These are phyloP conservation scores for Sporothrix phasma DNA, from an alignment of 2,329 filamentous ascomycete species.

Conservation along the genomic window DNA sequence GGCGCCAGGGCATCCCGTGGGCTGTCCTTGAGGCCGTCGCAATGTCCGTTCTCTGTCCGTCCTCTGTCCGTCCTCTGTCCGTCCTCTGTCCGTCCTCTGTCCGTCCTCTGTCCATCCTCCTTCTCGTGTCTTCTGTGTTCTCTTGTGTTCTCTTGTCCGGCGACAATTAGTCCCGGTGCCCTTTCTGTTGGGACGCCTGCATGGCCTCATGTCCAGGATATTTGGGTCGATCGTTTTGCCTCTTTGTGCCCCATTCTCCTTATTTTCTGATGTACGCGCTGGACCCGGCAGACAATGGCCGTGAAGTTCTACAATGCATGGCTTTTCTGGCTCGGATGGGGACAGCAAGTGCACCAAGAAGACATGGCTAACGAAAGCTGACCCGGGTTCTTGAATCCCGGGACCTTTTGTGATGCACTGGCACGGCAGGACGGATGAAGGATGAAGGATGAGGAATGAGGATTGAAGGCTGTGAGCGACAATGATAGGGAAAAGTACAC, in stretches of 20 bases:
- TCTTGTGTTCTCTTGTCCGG: neutral
- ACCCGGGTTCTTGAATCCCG: neutral
- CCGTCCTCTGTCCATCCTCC: too few relatives aligned
- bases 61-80: too few relatives aligned
- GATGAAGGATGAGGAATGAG: too few relatives aligned
- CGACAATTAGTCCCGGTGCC: neutral
- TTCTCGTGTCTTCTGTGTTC: neutral
- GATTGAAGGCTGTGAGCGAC: too few relatives aligned
- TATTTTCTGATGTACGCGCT: neutral
- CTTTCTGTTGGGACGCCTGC: neutral
- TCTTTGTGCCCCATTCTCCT: neutral
- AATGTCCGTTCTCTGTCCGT: too few relatives aligned
- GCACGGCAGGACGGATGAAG: neutral
- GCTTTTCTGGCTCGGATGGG: neutral
- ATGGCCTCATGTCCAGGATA: neutral
- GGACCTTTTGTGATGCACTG: neutral
- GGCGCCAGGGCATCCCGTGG: too few relatives aligned
- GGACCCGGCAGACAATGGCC: neutral
- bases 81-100: too few relatives aligned
- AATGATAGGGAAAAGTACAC: too few relatives aligned
- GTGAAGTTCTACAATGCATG: neutral
- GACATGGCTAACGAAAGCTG: neutral
- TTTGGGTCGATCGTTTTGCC: neutral
- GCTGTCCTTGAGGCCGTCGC: too few relatives aligned
- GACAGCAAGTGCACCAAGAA: neutral